Evolutionary conservation across 2,329 filamentous ascomycete species (phyloP), one percentile per base, ranked within the genome.

Genomic region (Teratosphaeria epicoccoides): DNA sequence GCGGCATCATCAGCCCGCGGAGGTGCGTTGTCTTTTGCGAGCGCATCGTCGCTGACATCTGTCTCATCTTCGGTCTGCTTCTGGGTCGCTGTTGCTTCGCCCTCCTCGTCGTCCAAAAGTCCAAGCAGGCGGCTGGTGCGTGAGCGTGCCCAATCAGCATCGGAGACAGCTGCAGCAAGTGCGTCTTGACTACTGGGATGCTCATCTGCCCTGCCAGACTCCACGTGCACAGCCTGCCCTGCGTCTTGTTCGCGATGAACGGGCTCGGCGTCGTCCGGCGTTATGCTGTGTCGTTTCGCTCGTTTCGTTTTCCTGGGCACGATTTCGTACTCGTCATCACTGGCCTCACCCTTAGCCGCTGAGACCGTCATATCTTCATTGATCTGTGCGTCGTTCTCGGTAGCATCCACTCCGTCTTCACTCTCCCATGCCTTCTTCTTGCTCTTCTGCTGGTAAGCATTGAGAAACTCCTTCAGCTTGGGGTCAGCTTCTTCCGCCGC

Each of bases 101-200:
- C 68, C 54, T 85, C 80, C 54, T 84, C 84, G 43, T 88, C 85
- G 61, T 95, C 88, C 50, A 90, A 76, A 24, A 97, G 74, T 66
- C 91, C 93, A 48, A 96, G 76, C 47, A 95, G 73, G 61, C 91
- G 81, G 70, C 84, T 96, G 12, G 90, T 97, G 60, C 87, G 82
- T 56, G 87, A 91, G 52, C 91, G 83, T 60, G 96, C 76, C 93
- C 93, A 98, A 69, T 97, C 90, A 55, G 84, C 82, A 70, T 96
- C 89, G 22, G 85, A 84, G 2, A 83, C 75, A 48, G 73, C 72
- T 45, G 71, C 66, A 28, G 64, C 64, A 23, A 66, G 23, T 23
- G 25, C 44, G 24, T 22, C 24, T 5, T 40, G 33, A n/a, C 20
- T 17, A n/a, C 1, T 17, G 5, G 7, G 33, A 40, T 14, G 33